Evolutionary conservation across 1,284 basidiomycete species (phyloP).

Genomic region (Cutaneotrichosporon cavernicola): DNA sequence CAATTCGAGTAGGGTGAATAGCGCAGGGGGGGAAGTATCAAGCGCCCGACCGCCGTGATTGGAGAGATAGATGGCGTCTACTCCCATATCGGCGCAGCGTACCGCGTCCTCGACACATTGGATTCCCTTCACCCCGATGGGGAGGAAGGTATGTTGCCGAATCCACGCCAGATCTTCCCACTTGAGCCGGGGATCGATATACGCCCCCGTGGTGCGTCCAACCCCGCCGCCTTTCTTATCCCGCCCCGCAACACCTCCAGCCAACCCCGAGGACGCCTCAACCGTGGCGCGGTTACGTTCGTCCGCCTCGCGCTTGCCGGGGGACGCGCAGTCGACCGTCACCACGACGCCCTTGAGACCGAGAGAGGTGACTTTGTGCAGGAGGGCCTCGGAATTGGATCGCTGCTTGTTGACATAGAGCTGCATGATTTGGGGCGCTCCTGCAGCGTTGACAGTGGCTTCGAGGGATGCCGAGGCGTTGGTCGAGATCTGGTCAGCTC

Average conservation of each 20-base stretch:
- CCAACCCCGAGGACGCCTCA: constrained; percentile 48
- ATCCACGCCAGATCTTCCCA: constrained; percentile 53
- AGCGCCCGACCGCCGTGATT: constrained; percentile 49
- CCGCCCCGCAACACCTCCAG: constrained; percentile 46
- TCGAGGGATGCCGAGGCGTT: constrained; percentile 50
- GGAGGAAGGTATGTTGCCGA: constrained; percentile 44
- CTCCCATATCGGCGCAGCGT: constrained; percentile 50
- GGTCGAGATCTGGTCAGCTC: constrained; percentile 45
- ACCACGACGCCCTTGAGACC: constrained; percentile 53
- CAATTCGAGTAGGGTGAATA: constrained; percentile 54
- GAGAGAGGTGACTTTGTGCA: constrained; percentile 41
- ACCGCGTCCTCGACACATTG: constrained; percentile 54
- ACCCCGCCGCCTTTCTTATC: constrained; percentile 53
- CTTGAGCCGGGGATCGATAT: constrained; percentile 49
- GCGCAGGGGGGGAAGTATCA: constrained; percentile 51
- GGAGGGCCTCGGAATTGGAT: constrained; percentile 45
- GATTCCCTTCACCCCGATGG: constrained; percentile 53
- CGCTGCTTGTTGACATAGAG: constrained; percentile 53
- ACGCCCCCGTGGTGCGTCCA: constrained; percentile 51
- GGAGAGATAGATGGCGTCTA: constrained; percentile 53
- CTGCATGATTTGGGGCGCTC: constrained; percentile 53
- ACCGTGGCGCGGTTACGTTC: constrained; percentile 50
- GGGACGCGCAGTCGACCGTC: constrained; percentile 52
- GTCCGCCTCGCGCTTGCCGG: constrained; percentile 54
- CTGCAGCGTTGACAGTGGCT: constrained; percentile 40